A percentile compares a stretch with the other conserved stretches of the same genome.
Evolutionary conservation across 2,329 filamentous ascomycete genomes (phyloP).

Genomic region (Talaromyces sp.): DNA sequence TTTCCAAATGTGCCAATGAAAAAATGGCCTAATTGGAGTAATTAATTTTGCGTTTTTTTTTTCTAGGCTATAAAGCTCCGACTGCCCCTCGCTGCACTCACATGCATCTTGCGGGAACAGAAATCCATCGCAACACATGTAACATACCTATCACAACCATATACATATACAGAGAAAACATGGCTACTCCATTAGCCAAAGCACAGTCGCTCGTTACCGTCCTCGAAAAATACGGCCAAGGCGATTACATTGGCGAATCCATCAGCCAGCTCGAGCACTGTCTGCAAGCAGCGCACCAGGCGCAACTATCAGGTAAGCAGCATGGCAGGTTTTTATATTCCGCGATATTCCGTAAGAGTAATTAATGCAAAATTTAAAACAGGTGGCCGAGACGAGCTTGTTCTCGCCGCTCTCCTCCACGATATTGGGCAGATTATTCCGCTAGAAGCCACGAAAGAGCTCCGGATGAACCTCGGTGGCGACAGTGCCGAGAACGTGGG

Average conservation of each 20-base stretch:
- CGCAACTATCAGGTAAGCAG: constrained; percentile 18
- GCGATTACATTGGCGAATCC: constrained; percentile 30
- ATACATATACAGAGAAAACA: not conserved
- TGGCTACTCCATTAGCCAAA: not conserved
- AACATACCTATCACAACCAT: not conserved
- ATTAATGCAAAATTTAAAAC: not conserved
- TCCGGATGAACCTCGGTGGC: constrained; percentile 20
- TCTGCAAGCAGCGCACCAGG: constrained; percentile 28
- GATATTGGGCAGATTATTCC: constrained; percentile 41
- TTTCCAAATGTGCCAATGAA: not conserved
- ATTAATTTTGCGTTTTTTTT: not conserved
- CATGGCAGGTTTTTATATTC: not conserved
- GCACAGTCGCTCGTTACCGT: constrained; percentile 18
- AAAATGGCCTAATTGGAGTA: not conserved
- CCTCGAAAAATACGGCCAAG: constrained; percentile 26
- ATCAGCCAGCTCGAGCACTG: constrained; percentile 31
- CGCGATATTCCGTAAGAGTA: not conserved
- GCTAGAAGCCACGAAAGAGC: constrained; percentile 22
- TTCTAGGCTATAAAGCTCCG: not conserved
- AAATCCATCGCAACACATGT: not conserved
- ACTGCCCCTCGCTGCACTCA: not conserved
- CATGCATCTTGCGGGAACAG: no score
- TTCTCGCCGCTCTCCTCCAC: constrained; percentile 37
- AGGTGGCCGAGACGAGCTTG: constrained; percentile 20
- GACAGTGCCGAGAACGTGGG: constrained; percentile 27